Evolutionary conservation across 2,329 filamentous ascomycete species (phyloP).

Genomic region (Tolypocladium album): DNA sequence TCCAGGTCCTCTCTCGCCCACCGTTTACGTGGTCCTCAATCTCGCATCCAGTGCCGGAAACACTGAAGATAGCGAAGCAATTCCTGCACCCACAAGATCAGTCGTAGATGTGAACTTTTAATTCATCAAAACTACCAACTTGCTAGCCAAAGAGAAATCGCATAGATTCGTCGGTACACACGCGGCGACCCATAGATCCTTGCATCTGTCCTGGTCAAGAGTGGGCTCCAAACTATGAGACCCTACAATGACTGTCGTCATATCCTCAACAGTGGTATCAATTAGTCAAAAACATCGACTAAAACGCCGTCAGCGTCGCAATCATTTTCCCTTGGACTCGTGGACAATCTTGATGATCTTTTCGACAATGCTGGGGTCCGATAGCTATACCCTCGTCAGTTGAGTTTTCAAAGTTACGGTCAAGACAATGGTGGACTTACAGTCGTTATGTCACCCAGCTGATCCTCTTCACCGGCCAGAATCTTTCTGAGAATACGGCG

Average conservation of each 20-base stretch:
- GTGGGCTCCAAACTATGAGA: neutral
- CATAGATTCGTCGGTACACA: neutral
- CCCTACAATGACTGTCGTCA: neutral
- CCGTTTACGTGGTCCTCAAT: no score
- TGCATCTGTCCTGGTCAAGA: neutral
- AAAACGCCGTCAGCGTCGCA: neutral
- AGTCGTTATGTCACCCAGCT: conserved; percentile 85
- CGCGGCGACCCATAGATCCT: neutral
- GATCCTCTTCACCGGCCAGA: conserved; percentile 90
- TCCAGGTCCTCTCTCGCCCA: no score
- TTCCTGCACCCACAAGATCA: neutral
- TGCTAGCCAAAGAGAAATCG: neutral
- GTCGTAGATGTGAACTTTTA: neutral
- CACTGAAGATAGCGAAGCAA: neutral
- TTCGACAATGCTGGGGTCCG: conserved; percentile 78
- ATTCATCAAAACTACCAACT: neutral
- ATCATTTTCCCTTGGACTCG: conserved; percentile 42
- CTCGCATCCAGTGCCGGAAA: neutral
- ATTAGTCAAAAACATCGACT: neutral
- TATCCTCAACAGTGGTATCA: neutral
- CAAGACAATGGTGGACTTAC: conserved; percentile 40
- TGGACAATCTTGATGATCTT: conserved; percentile 83
- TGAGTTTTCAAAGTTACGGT: neutral
- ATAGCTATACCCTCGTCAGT: conserved; percentile 47
- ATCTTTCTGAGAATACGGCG: conserved; percentile 95